phyloP scores from a whole-genome alignment of 306 rosid species.

The Lotus japonicus region DNA sequence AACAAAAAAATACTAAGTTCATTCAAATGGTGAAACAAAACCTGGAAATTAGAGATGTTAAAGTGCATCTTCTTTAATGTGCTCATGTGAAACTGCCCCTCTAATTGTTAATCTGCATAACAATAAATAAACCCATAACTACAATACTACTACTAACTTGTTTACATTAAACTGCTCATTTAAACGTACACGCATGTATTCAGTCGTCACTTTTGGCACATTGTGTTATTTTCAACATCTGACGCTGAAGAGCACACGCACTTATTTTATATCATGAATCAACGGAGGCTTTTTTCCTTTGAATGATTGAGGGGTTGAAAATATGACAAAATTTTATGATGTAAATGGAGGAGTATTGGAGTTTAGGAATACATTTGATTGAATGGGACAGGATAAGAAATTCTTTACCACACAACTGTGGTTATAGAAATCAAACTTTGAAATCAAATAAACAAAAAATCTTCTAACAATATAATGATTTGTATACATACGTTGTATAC shows the following conservation, averaged over 20 bases:
- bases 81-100: no score
- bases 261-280: not conserved
- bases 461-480: no score
- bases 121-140: no score
- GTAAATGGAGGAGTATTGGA: not conserved
- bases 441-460: not conserved
- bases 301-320: conserved; percentile 3
- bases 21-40: no score
- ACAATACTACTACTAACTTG: not conserved
- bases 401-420: not conserved
- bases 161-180: not conserved
- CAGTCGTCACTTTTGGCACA: not conserved
- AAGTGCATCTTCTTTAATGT: no score
- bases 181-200: not conserved
- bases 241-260: not conserved
- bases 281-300: not conserved
- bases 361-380: not conserved
- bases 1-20: no score
- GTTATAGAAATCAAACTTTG: not conserved
- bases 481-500: no score
- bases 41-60: no score
- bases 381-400: not conserved
- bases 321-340: not conserved
- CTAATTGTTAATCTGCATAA: no score
- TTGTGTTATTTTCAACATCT: not conserved